Base-by-base conservation (phyloP, 139 green algal species). In the Chlorella sp. region DNA sequence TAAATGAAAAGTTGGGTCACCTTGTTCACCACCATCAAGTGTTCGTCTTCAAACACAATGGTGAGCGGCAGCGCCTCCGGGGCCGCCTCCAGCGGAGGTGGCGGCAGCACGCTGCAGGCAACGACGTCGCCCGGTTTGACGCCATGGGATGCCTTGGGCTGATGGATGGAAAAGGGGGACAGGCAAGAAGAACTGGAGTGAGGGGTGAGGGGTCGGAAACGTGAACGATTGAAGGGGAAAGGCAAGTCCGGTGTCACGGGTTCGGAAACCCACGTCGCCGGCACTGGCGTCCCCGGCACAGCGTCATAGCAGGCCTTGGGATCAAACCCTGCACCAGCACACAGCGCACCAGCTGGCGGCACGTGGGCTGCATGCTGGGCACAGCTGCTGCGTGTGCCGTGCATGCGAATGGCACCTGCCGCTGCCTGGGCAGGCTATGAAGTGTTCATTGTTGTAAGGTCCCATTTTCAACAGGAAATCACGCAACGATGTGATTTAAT, bases 21-120 rank as follows among this genome's bases (percentile, higher is more conserved):
- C 93, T 99, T 99, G 95, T 99, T 98, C 34, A 99, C 88, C 0
- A 99, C 97, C 2, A 99, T 89, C 24, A 99, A 40, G 89, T 98
- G 88, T 0, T 96, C 95, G 89, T 99, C 98, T 89, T 99, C 97
- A 85, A 97, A 98, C 11, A 98, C 91, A 3, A 99, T 92, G 57
- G 98, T 93, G 69, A 99, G 90, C 0, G 96, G 95, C 15, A 99
- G 97, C 57, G 92, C 89, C 91, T 97, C 93, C 21, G 94, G 96
- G 11, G 53, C 57, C 79, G 93, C 97, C 80, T 95, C 91, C n/a
- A 96, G 80, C 19, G 95, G 94, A 24, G 92, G 90, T 39, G 93
- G 92, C 28, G 92, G 89, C 75, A 91, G 89, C 61, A 98, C 71
- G 30, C 3, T 36, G 86, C 88, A 94, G 0, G 37, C 42, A 12